Conservation (phyloP, 306 rosid species). For the Luffa aegyptiaca region DNA sequence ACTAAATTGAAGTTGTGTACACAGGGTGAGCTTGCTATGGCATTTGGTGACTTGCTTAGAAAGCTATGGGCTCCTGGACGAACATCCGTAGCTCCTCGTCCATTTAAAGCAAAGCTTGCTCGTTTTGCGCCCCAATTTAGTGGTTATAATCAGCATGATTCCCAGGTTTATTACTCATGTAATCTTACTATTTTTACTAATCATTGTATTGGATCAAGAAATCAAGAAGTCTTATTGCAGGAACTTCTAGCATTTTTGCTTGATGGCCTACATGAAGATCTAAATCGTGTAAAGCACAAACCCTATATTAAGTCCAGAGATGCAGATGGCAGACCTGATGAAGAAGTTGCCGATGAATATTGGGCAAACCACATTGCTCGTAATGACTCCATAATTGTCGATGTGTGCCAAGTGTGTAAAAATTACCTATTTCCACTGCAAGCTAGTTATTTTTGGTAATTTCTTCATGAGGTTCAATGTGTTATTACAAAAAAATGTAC, state of each 20-base stretch:
- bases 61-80: slow-evolving; percentile 98
- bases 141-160: slow-evolving; percentile 97
- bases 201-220: slow-evolving; percentile 1
- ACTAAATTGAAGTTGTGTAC: slow-evolving; percentile 18
- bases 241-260: slow-evolving; percentile 96
- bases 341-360: slow-evolving; percentile 96
- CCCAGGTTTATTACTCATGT: slow-evolving; percentile 59
- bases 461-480: background rate
- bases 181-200: background rate
- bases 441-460: background rate
- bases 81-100: slow-evolving; percentile 85
- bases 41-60: slow-evolving; percentile 91
- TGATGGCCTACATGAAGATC: slow-evolving; percentile 98
- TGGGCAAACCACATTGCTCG: slow-evolving; percentile 99
- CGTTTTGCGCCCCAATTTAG: slow-evolving; percentile 99
- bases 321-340: slow-evolving; percentile 98
- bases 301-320: slow-evolving; percentile 91
- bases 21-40: slow-evolving; percentile 93
- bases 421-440: slow-evolving; percentile 8
- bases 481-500: background rate
- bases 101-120: slow-evolving; percentile 86
- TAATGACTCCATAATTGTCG: slow-evolving; percentile 94
- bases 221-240: slow-evolving; percentile 33
- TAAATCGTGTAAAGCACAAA: slow-evolving; percentile 89
- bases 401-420: slow-evolving; percentile 88